A percentile compares a stretch with the other conserved stretches of the same genome.
Conservation (phyloP, 129 eudicot genomes). For the carrot (Daucus carota) region DNA sequence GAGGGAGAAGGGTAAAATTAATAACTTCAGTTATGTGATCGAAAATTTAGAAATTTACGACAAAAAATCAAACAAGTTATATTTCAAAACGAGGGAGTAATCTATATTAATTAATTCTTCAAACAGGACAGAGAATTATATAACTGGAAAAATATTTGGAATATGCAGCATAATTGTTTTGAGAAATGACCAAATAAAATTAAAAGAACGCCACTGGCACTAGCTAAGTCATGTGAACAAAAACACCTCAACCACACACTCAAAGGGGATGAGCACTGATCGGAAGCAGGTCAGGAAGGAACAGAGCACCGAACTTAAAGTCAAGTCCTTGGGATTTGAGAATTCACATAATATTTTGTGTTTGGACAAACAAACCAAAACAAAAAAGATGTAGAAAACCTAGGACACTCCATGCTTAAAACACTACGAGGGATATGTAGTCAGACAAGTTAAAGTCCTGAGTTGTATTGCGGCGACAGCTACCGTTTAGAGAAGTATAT, state of each 20-base stretch:
- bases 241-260: not conserved
- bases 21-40: no score
- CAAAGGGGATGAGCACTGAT: not conserved
- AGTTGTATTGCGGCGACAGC: not conserved
- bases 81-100: no score
- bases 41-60: no score
- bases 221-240: not conserved
- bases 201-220: no score
- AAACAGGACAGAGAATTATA: no score
- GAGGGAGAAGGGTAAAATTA: no score
- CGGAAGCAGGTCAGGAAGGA: not conserved
- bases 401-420: not conserved
- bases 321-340: not conserved
- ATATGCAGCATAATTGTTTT: no score
- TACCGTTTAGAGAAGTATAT: not conserved
- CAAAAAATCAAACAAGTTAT: no score
- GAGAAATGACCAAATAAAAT: no score
- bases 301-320: not conserved
- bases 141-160: no score
- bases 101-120: no score
- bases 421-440: not conserved
- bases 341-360: not conserved
- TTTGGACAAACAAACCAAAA: not conserved
- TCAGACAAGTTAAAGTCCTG: not conserved
- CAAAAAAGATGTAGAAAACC: not conserved